Base-by-base conservation (phyloP, 179 eudicot genomes). In the Beta lomatogona region DNA sequence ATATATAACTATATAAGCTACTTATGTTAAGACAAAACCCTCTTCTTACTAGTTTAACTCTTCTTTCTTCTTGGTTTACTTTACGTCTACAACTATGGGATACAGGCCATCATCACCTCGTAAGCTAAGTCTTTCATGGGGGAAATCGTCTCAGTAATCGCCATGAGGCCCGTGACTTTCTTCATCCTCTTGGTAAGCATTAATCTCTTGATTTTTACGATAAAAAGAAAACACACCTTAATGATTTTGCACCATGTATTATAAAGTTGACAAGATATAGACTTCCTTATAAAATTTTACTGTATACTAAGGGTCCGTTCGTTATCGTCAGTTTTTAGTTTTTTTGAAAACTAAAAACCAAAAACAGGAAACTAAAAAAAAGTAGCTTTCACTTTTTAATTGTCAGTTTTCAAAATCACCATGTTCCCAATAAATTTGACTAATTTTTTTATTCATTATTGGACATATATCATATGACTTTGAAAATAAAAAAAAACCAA, bases 121-220 rank as follows among this genome's bases (percentile, higher is more conserved):
- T 21, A 64, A 80, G 41, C 77, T 19, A 11, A 15, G 54, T 71
- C 44, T 70, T 61, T 5, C 31, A 80, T 81, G 83, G 83, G 54
- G 72, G 75, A 87, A 76, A 65, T 82, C 54, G 53, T 58, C 76
- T 68, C 78, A 74, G 5, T 73, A 48, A 79, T 84, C 52, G 82
- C 80, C 15, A 46, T 71, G 79, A 82, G 86, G 18, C 90, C 90
- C 9, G 57, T 86, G 71, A 73, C 78, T 11, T 82, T 86, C 81
- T 84, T 88, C 78, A 31, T 82, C 25, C 21, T 88, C 65, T 80
- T 84, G 90, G 90, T 88, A 88, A 50, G 84, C 60, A 65, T 52
- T 81, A 21, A 2, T 36, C 11, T n/a, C 60, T 16, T 60, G 18
- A 15, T n/a, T 57, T 69, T 53, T 16, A 64, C 21, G 53, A 18